phyloP scores from a whole-genome alignment of 1,139 yeast genomes.

The Pichia sp. region DNA sequence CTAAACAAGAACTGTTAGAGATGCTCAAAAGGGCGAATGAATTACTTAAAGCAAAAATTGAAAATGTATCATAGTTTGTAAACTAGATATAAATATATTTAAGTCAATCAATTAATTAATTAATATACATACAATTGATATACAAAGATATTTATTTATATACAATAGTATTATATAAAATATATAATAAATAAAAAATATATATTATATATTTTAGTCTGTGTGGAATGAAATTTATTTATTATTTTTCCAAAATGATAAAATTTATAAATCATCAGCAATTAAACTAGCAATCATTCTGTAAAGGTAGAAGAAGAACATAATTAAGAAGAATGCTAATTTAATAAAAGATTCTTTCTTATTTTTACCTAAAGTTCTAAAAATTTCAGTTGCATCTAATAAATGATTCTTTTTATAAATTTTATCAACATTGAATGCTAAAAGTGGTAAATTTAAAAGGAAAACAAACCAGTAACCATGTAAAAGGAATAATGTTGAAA shows the following conservation, averaged over 20 bases:
- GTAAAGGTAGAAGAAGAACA: constrained; percentile 94
- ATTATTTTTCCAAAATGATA: no score
- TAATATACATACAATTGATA: no score
- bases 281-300: constrained; percentile 96
- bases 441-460: constrained; percentile 76
- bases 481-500: constrained; percentile 65
- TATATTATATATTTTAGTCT: background rate
- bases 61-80: background rate
- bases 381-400: constrained; percentile 96
- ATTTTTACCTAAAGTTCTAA: constrained; percentile 88
- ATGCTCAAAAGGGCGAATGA: constrained; percentile 35
- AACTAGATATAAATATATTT: background rate
- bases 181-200: background rate
- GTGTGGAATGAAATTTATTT: no score
- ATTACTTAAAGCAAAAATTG: constrained; percentile 22
- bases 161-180: background rate
- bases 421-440: constrained; percentile 77
- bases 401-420: constrained; percentile 69
- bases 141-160: no score
- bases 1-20: constrained; percentile 36
- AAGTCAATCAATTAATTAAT: background rate
- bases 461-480: constrained; percentile 95
- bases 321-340: constrained; percentile 81
- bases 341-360: constrained; percentile 89
- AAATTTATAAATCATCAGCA: constrained; percentile 43